Percentiles rank a stretch among this genome's conserved stretches.
Evolutionary conservation across 2,329 filamentous ascomycete species (phyloP).

Genomic region (Rhynchosporium secalis): DNA sequence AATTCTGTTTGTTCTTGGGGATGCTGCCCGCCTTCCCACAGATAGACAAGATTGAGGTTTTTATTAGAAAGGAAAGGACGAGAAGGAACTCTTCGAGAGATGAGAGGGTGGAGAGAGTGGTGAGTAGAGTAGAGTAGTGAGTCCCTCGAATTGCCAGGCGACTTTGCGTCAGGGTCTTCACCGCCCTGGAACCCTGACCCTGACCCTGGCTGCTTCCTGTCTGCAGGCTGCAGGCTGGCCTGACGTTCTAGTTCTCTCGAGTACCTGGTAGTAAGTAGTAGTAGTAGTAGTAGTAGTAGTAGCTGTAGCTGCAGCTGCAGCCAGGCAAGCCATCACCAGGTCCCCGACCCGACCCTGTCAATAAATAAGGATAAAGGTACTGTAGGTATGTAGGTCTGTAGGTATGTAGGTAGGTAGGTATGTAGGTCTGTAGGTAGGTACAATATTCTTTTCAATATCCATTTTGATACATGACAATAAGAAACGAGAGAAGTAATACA

Average conservation of each 20-base stretch:
- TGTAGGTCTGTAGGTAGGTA: background rate
- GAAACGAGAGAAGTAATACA: no score
- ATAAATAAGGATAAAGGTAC: no score
- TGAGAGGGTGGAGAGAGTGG: background rate
- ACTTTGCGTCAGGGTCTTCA: background rate
- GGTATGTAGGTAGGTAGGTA: background rate
- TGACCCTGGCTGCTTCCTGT: background rate
- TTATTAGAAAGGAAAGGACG: background rate
- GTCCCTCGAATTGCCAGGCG: background rate
- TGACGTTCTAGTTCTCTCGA: background rate
- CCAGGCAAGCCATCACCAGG: background rate
- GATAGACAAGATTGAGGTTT: background rate
- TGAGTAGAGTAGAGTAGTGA: background rate
- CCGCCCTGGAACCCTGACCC: background rate
- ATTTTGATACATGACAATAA: no score
- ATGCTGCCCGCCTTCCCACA: background rate
- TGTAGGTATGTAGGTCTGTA: background rate
- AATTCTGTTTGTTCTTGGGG: background rate
- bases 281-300: background rate
- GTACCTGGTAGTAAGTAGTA: no score
- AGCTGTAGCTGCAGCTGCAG: background rate
- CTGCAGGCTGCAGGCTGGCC: background rate
- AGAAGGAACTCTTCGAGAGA: background rate
- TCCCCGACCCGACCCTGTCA: background rate
- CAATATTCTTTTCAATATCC: no score